A percentile compares a stretch with the other conserved stretches of the same genome.
Conservation (phyloP, 352 stramenopile genomes). For the Phytophthora chlamydospora region DNA sequence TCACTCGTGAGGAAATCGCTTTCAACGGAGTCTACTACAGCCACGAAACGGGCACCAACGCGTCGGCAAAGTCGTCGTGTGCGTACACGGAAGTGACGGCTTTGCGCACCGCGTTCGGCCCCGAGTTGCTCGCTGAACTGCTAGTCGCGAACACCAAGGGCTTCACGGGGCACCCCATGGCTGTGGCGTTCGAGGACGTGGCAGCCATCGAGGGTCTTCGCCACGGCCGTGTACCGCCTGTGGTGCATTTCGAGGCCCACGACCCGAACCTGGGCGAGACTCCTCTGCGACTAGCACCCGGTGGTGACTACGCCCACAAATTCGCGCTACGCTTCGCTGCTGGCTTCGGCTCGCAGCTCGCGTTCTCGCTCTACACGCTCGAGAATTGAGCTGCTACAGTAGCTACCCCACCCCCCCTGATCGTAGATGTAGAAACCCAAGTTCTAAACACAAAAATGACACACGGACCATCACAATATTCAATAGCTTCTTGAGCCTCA, state of each 20-base stretch:
- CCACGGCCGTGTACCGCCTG: slow-evolving; percentile 83
- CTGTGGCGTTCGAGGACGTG: slow-evolving; percentile 96
- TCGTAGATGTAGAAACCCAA: slow-evolving; percentile 20
- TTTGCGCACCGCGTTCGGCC: slow-evolving; percentile 69
- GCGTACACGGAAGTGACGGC: slow-evolving; percentile 92
- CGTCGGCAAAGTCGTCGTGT: slow-evolving; percentile 91
- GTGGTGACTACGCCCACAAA: slow-evolving; percentile 76
- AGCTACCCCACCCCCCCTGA: slow-evolving; percentile 5
- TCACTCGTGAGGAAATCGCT: slow-evolving; percentile 92
- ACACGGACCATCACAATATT: slow-evolving; percentile 26
- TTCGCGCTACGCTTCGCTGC: slow-evolving; percentile 96
- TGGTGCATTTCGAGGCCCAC: slow-evolving; percentile 91
- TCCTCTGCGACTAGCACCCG: slow-evolving; percentile 60
- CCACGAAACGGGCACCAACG: slow-evolving; percentile 97
- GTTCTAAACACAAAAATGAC: slow-evolving; percentile 11
- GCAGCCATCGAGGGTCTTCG: slow-evolving; percentile 93
- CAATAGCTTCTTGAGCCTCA: slow-evolving; percentile 14
- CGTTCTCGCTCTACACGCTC: slow-evolving; percentile 94
- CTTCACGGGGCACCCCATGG: slow-evolving; percentile 97
- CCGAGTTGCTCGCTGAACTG: slow-evolving; percentile 73
- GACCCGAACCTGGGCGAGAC: slow-evolving; percentile 72
- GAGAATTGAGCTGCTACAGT: slow-evolving; percentile 37
- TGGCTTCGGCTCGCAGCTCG: slow-evolving; percentile 96
- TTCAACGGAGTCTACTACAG: slow-evolving; percentile 96
- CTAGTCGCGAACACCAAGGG: slow-evolving; percentile 94